Evolutionary conservation across 75 land plant species (phyloP).

Genomic region (Ceratopteris richardii): DNA sequence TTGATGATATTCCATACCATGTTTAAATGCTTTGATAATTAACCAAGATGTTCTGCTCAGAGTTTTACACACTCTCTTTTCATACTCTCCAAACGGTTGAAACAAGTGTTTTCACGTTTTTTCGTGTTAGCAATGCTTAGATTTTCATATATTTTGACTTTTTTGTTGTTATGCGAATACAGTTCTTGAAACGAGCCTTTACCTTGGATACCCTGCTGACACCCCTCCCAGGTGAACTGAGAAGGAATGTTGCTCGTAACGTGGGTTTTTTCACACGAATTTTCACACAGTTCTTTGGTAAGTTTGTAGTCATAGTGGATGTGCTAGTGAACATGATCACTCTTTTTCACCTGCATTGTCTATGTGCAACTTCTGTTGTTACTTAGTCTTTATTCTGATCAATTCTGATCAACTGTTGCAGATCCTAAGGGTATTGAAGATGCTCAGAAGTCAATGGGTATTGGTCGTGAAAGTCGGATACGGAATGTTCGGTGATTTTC

Average conservation of each 20-base stretch:
- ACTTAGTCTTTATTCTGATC: not conserved
- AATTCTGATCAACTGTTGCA: slow-evolving; percentile 16
- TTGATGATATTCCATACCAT: too few relatives aligned
- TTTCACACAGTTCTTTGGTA: slow-evolving; percentile 96
- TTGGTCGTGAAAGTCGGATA: slow-evolving; percentile 66
- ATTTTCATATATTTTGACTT: too few relatives aligned
- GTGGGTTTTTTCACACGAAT: slow-evolving; percentile 85
- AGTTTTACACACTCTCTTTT: too few relatives aligned
- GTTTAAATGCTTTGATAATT: too few relatives aligned
- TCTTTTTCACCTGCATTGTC: not conserved
- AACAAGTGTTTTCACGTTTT: too few relatives aligned
- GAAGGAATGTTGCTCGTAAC: slow-evolving; percentile 69
- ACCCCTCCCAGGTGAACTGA: slow-evolving; percentile 84
- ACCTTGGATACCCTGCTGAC: slow-evolving; percentile 77
- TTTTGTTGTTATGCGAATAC: slow-evolving; percentile 16
- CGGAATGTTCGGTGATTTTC: slow-evolving; percentile 53
- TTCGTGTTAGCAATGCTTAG: too few relatives aligned
- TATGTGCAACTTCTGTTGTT: not conserved
- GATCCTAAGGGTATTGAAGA: slow-evolving; percentile 86
- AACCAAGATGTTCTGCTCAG: too few relatives aligned
- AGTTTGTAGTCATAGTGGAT: slow-evolving; percentile 9
- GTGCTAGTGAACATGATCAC: not conserved
- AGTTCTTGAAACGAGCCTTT: slow-evolving; percentile 80
- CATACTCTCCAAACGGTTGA: too few relatives aligned
- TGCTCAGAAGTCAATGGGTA: slow-evolving; percentile 77